These are phyloP conservation scores for Talaromyces sp. DNA, from an alignment of 2,329 filamentous ascomycete genomes.

Conservation along the genomic window DNA sequence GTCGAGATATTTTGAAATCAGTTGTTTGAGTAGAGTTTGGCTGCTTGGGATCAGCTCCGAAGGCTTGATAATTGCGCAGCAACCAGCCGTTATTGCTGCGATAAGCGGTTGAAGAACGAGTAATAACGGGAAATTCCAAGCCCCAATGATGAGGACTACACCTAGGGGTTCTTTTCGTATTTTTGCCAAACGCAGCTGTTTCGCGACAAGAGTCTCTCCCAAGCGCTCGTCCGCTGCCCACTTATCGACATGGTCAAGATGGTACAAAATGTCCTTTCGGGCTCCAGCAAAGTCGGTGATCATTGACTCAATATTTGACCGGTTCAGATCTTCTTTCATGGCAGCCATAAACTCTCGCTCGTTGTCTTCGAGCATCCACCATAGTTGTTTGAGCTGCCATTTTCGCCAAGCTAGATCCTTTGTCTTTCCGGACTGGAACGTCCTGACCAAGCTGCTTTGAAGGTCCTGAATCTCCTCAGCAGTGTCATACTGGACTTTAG, in stretches of 20 bases:
- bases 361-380: constrained; percentile 44
- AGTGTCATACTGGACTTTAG: background rate
- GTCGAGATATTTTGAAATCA: constrained; percentile 46
- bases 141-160: constrained; percentile 44
- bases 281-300: constrained; percentile 31
- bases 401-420: constrained; percentile 41
- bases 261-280: constrained; percentile 37
- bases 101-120: constrained; percentile 40
- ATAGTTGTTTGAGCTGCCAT: constrained; percentile 43
- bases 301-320: constrained; percentile 34
- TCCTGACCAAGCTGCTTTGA: constrained; percentile 5
- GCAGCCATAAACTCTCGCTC: constrained; percentile 32
- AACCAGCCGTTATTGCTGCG: constrained; percentile 46
- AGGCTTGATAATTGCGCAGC: constrained; percentile 45
- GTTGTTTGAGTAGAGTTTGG: constrained; percentile 38
- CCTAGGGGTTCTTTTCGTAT: constrained; percentile 45
- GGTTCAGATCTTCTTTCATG: constrained; percentile 36
- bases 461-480: background rate
- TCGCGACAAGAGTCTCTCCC: constrained; percentile 29
- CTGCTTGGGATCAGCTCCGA: constrained; percentile 38
- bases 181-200: constrained; percentile 29
- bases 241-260: constrained; percentile 38
- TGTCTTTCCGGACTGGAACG: constrained; percentile 34
- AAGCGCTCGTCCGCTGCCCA: constrained; percentile 40
- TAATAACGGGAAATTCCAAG: constrained; percentile 49